These are phyloP conservation scores for Fistulinella prunicolor DNA, from an alignment of 768 basidiomycete species.

Conservation along the genomic window DNA sequence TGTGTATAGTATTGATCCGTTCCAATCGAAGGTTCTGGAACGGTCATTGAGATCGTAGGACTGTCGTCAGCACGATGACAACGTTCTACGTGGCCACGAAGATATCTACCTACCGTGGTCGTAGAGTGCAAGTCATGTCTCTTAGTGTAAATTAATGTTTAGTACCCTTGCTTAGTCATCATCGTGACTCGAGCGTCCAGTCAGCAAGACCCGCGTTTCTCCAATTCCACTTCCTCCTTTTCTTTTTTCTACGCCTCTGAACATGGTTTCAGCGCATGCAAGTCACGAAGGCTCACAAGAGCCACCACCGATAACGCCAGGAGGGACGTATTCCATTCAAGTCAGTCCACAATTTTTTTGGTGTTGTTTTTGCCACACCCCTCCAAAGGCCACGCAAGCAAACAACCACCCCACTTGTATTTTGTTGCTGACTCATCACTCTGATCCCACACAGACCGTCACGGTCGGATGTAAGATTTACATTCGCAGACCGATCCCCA, in stretches of 20 bases:
- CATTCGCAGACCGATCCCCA: constrained; percentile 74
- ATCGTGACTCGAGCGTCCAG: background rate
- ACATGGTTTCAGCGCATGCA: constrained; percentile 31
- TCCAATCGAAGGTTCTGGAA: no score
- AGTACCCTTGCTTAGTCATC: constrained; percentile 27
- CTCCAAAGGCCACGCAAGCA: constrained; percentile 17
- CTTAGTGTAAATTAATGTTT: no score
- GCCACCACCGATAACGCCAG: constrained; percentile 67
- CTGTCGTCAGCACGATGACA: no score
- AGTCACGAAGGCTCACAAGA: constrained; percentile 35
- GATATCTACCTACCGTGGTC: no score
- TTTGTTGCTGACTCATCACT: constrained; percentile 35
- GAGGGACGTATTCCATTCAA: constrained; percentile 75
- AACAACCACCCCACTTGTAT: background rate
- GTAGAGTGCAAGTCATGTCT: no score
- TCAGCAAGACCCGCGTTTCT: constrained; percentile 8
- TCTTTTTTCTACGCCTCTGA: background rate
- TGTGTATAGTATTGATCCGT: no score
- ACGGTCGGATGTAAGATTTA: constrained; percentile 95
- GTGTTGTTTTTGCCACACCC: constrained; percentile 26
- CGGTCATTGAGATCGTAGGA: no score
- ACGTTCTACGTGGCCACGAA: no score
- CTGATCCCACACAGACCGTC: constrained; percentile 73
- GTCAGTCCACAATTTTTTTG: constrained; percentile 40
- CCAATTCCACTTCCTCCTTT: constrained; percentile 2